Evolutionary conservation across 768 basidiomycete genomes (phyloP).

Genomic region (Mycena maculata): DNA sequence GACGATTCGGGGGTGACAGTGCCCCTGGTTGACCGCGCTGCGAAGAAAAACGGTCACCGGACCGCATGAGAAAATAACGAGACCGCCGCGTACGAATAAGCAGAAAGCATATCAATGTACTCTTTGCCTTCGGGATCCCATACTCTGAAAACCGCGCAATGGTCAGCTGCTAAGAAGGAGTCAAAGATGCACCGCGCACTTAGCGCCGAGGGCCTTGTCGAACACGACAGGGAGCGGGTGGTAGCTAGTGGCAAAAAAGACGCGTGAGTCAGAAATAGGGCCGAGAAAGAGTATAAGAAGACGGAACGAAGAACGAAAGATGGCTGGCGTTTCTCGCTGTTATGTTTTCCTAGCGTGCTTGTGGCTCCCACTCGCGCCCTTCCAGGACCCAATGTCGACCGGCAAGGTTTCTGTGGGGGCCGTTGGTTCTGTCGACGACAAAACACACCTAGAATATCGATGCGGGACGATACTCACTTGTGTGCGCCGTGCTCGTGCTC

Average conservation of each 20-base stretch:
- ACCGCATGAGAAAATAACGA: conserved; percentile 9
- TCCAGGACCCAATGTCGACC: conserved; percentile 37
- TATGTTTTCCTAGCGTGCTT: conserved; percentile 3
- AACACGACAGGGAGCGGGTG: conserved; percentile 96
- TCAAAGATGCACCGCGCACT: conserved; percentile 55
- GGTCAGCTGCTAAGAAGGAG: conserved; percentile 31
- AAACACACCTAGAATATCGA: conserved; percentile 27
- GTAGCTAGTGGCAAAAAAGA: conserved; percentile 76
- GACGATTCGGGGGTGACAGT: conserved; percentile 93
- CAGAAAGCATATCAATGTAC: conserved; percentile 98
- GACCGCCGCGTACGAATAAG: conserved; percentile 84
- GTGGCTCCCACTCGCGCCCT: conserved; percentile 20
- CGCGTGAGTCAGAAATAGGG: conserved; percentile 51
- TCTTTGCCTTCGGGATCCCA: conserved; percentile 96
- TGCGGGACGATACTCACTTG: conserved; percentile 72
- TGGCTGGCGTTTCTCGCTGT: conserved; percentile 29
- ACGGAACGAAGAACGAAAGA: conserved; percentile 36
- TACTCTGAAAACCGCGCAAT: conserved; percentile 59
- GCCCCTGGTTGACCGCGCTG: conserved; percentile 94
- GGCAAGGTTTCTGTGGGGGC: conserved; percentile 38
- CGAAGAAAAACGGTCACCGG: neutral
- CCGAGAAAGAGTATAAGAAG: conserved; percentile 40
- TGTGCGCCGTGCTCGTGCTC: conserved; percentile 89
- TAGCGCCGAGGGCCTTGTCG: conserved; percentile 88
- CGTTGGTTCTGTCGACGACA: conserved; percentile 44